Evolutionary conservation across 257 asterid genomes (phyloP), one percentile per base, ranked within the genome.

Genomic region (Ilex asprella): DNA sequence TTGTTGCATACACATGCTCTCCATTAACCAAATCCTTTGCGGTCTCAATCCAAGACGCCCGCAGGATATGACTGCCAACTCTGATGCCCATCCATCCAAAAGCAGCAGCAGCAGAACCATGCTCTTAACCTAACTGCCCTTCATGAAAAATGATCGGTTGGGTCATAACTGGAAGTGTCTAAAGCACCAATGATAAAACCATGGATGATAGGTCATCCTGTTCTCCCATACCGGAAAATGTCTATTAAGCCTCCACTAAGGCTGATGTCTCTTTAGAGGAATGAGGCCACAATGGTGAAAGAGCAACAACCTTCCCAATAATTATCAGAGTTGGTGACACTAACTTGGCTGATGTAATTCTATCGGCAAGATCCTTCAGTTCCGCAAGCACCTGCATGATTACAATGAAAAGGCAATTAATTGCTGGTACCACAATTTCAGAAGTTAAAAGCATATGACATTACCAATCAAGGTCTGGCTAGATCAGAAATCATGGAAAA

Each of bases 271-370:
- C 76, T 31, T 63, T 59, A 7, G 43, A 46, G 43, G 86, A 67
- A 69, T 79, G 66, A 3, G 79, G 80, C 96, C 97, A 90, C 32
- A 82, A 73, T 14, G 97, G 95, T 9, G 97, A 87, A 63, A 90
- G 88, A 46, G 88, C 79, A 13, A 90, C 97, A 12, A 90, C 97
- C 68, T 79, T 83, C 68, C 96, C 96, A 1, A 90, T 83, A 69
- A 90, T 77, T 60, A 90, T 80, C 65, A 90, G 73, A 11, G 97
- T 80, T 5, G 97, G 97, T 0, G 97, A 90, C 31, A 80, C 83
- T 31, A 90, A 76, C 74, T 79, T 80, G 55, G 82, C 75, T 31
- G 76, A 74, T 27, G 80, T 66, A 3, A 90, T 82, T 52, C 83
- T 85, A 50, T 81, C 78, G 5, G 95, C 78, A 39, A 90, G 90